Evolutionary conservation across 495 filamentous ascomycete genomes (phyloP).

Genomic region (Podospora comata): DNA sequence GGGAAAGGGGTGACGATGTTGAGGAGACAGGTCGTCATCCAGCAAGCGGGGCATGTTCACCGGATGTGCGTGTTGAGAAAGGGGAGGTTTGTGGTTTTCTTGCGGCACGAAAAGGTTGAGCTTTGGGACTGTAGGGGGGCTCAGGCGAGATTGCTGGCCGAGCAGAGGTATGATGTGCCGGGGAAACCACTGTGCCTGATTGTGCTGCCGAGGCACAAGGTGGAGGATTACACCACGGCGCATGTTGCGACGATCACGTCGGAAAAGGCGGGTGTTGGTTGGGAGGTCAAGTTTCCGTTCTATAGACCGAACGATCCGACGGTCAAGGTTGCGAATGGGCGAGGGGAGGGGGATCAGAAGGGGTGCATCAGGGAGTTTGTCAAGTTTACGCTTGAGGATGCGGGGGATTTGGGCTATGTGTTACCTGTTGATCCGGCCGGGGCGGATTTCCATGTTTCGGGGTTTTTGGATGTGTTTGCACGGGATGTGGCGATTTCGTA

Average conservation of each 20-base stretch:
- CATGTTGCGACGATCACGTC: slow-evolving; percentile 83
- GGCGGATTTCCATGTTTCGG: slow-evolving; percentile 63
- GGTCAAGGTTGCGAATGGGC: slow-evolving; percentile 14
- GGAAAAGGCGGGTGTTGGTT: slow-evolving; percentile 78
- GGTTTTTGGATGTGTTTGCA: slow-evolving; percentile 83
- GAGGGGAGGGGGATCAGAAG: slow-evolving; percentile 27
- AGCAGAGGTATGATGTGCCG: slow-evolving; percentile 55
- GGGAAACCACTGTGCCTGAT: slow-evolving; percentile 83
- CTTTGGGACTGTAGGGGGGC: slow-evolving; percentile 73
- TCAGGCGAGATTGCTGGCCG: slow-evolving; percentile 54
- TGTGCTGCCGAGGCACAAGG: slow-evolving; percentile 63
- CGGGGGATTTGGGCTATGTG: slow-evolving; percentile 76
- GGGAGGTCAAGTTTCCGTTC: slow-evolving; percentile 64
- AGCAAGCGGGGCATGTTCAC: slow-evolving; percentile 72
- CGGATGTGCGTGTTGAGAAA: slow-evolving; percentile 72
- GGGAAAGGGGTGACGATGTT: slow-evolving; percentile 48
- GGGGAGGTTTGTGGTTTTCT: slow-evolving; percentile 74
- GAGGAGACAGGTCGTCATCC: slow-evolving; percentile 65
- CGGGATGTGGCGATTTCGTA: slow-evolving; percentile 87
- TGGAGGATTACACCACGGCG: slow-evolving; percentile 47
- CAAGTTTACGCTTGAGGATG: slow-evolving; percentile 65
- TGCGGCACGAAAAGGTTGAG: slow-evolving; percentile 71
- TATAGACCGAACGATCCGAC: slow-evolving; percentile 33
- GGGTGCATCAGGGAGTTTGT: slow-evolving; percentile 62
- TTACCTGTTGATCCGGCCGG: slow-evolving; percentile 90